These are phyloP conservation scores for Exsudoporus frostii DNA, from an alignment of 768 basidiomycete genomes.

Conservation along the genomic window DNA sequence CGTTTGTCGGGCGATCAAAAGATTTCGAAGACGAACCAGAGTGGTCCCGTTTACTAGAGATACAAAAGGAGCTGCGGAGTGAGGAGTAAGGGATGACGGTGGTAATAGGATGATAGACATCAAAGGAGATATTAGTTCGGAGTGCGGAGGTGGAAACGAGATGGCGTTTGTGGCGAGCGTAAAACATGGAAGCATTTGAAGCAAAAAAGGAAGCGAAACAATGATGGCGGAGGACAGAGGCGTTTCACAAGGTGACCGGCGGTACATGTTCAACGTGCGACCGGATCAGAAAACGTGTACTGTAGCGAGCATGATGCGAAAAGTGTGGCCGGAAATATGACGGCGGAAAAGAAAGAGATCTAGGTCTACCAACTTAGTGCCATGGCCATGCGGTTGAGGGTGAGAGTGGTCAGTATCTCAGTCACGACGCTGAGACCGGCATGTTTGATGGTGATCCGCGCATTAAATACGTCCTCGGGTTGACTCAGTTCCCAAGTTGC, in stretches of 20 bases:
- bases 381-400: constrained; percentile 69
- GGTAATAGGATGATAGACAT: constrained; percentile 14
- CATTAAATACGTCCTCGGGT: constrained; percentile 55
- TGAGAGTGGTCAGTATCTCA: constrained; percentile 73
- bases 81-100: constrained; percentile 14
- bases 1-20: constrained; percentile 82
- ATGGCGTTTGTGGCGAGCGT: constrained; percentile 1
- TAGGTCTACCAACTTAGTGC: constrained; percentile 49
- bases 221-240: neutral
- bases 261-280: constrained; percentile 1
- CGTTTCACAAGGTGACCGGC: constrained; percentile 19
- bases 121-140: neutral
- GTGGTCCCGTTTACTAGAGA: constrained; percentile 63
- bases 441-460: constrained; percentile 56
- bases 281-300: constrained; percentile 1
- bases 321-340: neutral
- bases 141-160: neutral
- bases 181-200: constrained; percentile 16
- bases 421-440: constrained; percentile 63
- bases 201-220: neutral
- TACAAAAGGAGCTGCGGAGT: constrained; percentile 38
- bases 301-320: neutral
- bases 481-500: constrained; percentile 68
- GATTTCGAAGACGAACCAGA: constrained; percentile 90
- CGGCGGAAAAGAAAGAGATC: neutral